These are phyloP conservation scores for Penicillium macrosclerotiorum DNA, from an alignment of 495 filamentous ascomycete genomes.

Conservation along the genomic window DNA sequence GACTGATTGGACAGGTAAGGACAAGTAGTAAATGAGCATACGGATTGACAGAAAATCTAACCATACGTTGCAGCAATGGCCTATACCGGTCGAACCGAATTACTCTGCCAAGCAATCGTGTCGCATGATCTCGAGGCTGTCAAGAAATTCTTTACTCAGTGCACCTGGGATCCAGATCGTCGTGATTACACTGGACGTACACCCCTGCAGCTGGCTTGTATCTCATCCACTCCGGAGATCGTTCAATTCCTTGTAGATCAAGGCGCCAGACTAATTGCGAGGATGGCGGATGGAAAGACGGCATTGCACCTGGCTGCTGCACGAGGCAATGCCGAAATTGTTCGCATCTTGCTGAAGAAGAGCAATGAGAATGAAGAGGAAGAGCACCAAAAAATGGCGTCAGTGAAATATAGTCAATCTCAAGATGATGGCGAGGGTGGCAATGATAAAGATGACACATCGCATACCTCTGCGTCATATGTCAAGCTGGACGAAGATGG, in stretches of 20 bases:
- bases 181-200: conserved; percentile 80
- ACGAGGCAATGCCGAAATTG: conserved; percentile 63
- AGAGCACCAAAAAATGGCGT: not conserved
- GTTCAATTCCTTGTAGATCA: conserved; percentile 69
- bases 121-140: conserved; percentile 65
- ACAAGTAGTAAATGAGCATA: no score
- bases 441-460: conserved; percentile 38
- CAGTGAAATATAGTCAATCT: conserved; percentile 10
- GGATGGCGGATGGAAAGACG: conserved; percentile 74
- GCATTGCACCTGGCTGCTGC: conserved; percentile 75
- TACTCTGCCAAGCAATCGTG: conserved; percentile 72
- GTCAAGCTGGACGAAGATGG: conserved; percentile 57
- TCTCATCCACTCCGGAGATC: conserved; percentile 62
- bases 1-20: conserved; percentile 78
- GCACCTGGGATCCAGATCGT: conserved; percentile 57
- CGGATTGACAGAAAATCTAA: not conserved
- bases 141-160: conserved; percentile 62
- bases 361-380: conserved; percentile 52
- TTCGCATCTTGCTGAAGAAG: conserved; percentile 65
- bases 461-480: conserved; percentile 57
- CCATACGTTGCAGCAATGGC: conserved; percentile 46
- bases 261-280: conserved; percentile 67
- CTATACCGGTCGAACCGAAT: conserved; percentile 65
- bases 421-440: conserved; percentile 36
- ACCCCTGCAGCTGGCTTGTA: conserved; percentile 72